Percentiles rank a stretch among this genome's conserved stretches.
Conservation (phyloP, 306 rosid species). For the Pterocarpus macrocarpus region DNA sequence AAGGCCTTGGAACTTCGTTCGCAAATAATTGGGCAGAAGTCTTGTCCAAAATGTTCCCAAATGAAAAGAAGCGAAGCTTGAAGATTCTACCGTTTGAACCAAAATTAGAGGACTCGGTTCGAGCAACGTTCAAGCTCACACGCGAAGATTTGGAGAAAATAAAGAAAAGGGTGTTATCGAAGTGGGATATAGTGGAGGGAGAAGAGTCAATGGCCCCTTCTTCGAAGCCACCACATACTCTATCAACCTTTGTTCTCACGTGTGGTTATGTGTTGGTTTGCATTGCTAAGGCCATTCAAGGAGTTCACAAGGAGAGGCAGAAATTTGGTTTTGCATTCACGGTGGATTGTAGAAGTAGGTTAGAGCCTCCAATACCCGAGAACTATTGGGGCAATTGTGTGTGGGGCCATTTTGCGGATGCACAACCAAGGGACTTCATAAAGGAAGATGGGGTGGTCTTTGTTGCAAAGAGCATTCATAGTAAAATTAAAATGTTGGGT, state of each 20-base stretch:
- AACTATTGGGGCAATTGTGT: slow-evolving; percentile 44
- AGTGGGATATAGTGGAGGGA: slow-evolving; percentile 31
- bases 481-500: not conserved
- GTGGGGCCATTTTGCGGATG: not conserved
- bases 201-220: not conserved
- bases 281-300: slow-evolving; percentile 43
- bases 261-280: slow-evolving; percentile 45
- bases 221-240: slow-evolving; percentile 38
- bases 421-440: not conserved
- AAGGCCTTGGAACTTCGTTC: slow-evolving; percentile 21
- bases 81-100: slow-evolving; percentile 36
- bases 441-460: slow-evolving; percentile 32
- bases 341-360: slow-evolving; percentile 33
- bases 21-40: not conserved
- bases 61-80: slow-evolving; percentile 2
- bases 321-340: not conserved
- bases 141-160: slow-evolving; percentile 46
- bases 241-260: slow-evolving; percentile 53
- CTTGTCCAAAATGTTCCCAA: not conserved
- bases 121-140: slow-evolving; percentile 55
- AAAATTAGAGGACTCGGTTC: slow-evolving; percentile 16
- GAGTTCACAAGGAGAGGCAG: not conserved
- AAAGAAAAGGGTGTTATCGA: slow-evolving; percentile 31
- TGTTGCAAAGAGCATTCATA: slow-evolving; percentile 19
- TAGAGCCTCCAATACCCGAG: slow-evolving; percentile 39